phyloP scores from a whole-genome alignment of 164 flowering plant species.

The Brasenia schreberi region DNA sequence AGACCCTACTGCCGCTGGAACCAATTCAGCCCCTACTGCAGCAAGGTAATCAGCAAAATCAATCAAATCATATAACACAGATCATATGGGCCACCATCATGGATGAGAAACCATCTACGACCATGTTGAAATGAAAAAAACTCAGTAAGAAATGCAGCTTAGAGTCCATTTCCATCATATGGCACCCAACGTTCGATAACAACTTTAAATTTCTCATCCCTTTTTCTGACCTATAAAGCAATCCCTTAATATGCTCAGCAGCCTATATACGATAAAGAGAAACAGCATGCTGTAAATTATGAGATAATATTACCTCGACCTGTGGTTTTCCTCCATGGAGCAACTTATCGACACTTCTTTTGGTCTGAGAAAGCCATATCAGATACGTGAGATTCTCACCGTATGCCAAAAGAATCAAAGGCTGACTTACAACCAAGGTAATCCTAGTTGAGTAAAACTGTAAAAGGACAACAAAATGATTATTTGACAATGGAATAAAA shows the following conservation, averaged over 20 bases:
- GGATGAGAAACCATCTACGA: too few relatives aligned
- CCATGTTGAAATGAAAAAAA: background rate
- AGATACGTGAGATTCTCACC: too few relatives aligned
- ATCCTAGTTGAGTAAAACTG: too few relatives aligned
- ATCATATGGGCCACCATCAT: too few relatives aligned
- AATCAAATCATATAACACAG: too few relatives aligned
- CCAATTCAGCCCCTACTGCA: too few relatives aligned
- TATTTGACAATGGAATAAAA: too few relatives aligned
- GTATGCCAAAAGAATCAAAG: too few relatives aligned
- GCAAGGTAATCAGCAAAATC: too few relatives aligned
- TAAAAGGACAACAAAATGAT: too few relatives aligned
- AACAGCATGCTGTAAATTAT: background rate
- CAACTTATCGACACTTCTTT: slow-evolving; percentile 45
- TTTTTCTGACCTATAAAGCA: slow-evolving; percentile 42
- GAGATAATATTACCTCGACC: slow-evolving; percentile 38
- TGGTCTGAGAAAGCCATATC: slow-evolving; percentile 22
- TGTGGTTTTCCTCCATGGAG: slow-evolving; percentile 40
- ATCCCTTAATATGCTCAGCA: background rate
- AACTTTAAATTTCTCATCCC: slow-evolving; percentile 43
- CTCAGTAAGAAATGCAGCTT: background rate
- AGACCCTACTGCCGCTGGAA: too few relatives aligned
- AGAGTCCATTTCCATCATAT: slow-evolving; percentile 30
- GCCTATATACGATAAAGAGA: background rate
- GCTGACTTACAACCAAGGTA: too few relatives aligned
- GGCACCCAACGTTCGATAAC: slow-evolving; percentile 55